A percentile compares a stretch with the other conserved stretches of the same genome.
Evolutionary conservation across 257 asterid species (phyloP).

Genomic region (Nicotiana noctiflora): DNA sequence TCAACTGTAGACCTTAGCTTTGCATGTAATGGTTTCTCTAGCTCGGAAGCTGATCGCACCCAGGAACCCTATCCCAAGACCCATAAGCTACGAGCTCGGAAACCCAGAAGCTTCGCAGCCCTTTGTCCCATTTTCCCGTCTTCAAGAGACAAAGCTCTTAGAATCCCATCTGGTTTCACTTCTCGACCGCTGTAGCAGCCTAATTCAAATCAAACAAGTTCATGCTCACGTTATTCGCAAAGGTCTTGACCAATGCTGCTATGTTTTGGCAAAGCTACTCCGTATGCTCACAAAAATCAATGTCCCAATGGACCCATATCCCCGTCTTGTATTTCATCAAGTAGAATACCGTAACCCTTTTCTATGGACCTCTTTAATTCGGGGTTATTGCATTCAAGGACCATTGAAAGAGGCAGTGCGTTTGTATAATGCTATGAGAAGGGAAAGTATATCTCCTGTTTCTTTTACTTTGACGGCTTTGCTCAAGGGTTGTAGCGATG

Average conservation of each 20-base stretch:
- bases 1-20: not conserved
- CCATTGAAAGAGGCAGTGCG: constrained; percentile 34
- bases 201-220: constrained; percentile 54
- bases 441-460: constrained; percentile 36
- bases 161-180: constrained; percentile 41
- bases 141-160: constrained; percentile 43
- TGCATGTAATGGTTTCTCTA: constrained; percentile 45
- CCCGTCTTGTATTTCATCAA: constrained; percentile 41
- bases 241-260: constrained; percentile 74
- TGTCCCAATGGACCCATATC: constrained; percentile 44
- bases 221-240: constrained; percentile 51
- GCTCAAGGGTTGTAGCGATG: constrained; percentile 45
- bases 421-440: constrained; percentile 54
- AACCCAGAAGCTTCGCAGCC: constrained; percentile 16
- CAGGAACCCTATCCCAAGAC: not conserved
- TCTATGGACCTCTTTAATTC: constrained; percentile 65
- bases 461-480: constrained; percentile 72
- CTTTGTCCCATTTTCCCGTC: constrained; percentile 61
- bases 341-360: constrained; percentile 60
- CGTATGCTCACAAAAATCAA: constrained; percentile 50
- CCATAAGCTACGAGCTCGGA: constrained; percentile 9
- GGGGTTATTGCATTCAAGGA: constrained; percentile 49
- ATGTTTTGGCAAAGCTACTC: constrained; percentile 51
- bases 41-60: constrained; percentile 30
- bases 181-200: constrained; percentile 49